Evolutionary conservation across 495 filamentous ascomycete species (phyloP).

Genomic region (Aspergillus bertholletiae): DNA sequence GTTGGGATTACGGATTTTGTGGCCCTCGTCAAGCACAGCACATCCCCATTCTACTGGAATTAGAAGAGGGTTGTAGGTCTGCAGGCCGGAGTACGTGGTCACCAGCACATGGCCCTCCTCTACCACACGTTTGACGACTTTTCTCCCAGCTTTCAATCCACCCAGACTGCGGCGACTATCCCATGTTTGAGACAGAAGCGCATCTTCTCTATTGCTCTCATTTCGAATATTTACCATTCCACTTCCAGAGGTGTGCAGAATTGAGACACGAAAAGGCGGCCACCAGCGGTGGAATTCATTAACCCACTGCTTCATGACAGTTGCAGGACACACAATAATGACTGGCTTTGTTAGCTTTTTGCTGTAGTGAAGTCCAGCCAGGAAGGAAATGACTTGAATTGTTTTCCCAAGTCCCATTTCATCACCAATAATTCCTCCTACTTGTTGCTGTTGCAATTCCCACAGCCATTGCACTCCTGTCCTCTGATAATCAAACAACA

Average conservation of each 20-base stretch:
- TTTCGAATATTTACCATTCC: constrained; percentile 82
- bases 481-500: constrained; percentile 92
- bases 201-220: constrained; percentile 70
- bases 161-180: constrained; percentile 39
- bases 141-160: constrained; percentile 61
- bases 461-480: constrained; percentile 96
- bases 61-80: constrained; percentile 76
- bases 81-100: constrained; percentile 90
- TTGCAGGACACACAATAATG: constrained; percentile 88
- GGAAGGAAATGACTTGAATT: constrained; percentile 86
- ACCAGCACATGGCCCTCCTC: constrained; percentile 87
- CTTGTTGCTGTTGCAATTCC: constrained; percentile 81
- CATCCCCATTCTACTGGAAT: constrained; percentile 85
- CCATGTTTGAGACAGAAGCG: constrained; percentile 42
- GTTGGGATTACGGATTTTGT: constrained; percentile 96
- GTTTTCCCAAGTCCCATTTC: constrained; percentile 99
- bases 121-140: constrained; percentile 78
- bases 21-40: constrained; percentile 92
- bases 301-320: constrained; percentile 94
- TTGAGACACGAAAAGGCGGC: constrained; percentile 91
- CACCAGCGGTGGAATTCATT: constrained; percentile 98
- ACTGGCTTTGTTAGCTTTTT: constrained; percentile 76
- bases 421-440: constrained; percentile 93
- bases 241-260: constrained; percentile 90
- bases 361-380: constrained; percentile 88